phyloP scores from a whole-genome alignment of 768 basidiomycete species.

The Leucosporidium yakuticum region DNA sequence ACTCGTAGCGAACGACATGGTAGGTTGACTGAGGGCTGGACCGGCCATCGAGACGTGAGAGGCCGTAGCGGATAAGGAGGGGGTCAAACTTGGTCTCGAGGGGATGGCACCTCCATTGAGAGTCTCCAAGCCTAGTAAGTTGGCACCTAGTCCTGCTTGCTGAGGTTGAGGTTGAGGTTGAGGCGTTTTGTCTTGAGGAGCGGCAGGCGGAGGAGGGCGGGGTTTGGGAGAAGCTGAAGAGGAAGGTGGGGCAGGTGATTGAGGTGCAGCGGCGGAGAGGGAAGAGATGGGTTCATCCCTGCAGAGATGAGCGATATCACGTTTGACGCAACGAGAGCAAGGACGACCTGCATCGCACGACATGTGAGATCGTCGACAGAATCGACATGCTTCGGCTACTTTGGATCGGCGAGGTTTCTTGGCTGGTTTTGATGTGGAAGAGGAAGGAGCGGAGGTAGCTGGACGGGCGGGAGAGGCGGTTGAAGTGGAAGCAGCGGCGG shows the following conservation, averaged over 20 bases:
- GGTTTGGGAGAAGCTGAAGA: no score
- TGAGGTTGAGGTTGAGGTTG: no score
- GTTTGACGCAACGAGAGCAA: conserved; percentile 64
- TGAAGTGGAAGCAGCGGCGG: neutral
- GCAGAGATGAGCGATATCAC: conserved; percentile 91
- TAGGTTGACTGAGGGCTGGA: no score
- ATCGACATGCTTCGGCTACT: conserved; percentile 36
- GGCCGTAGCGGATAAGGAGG: neutral
- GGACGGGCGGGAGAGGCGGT: neutral
- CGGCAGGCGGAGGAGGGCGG: no score
- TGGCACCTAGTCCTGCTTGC: no score
- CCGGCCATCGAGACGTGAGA: neutral
- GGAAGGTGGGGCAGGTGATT: no score
- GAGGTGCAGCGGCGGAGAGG: no score
- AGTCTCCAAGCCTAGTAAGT: neutral
- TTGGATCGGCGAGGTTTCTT: conserved; percentile 33
- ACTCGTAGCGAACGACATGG: no score
- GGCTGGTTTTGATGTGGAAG: neutral
- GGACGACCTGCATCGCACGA: conserved; percentile 26
- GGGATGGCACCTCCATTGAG: neutral
- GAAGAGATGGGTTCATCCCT: conserved; percentile 62
- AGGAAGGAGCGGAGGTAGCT: no score
- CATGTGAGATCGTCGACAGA: conserved; percentile 34
- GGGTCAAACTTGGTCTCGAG: neutral
- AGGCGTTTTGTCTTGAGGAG: no score